Conservation (phyloP, 441 rosid species). For the Geranium incanum region DNA sequence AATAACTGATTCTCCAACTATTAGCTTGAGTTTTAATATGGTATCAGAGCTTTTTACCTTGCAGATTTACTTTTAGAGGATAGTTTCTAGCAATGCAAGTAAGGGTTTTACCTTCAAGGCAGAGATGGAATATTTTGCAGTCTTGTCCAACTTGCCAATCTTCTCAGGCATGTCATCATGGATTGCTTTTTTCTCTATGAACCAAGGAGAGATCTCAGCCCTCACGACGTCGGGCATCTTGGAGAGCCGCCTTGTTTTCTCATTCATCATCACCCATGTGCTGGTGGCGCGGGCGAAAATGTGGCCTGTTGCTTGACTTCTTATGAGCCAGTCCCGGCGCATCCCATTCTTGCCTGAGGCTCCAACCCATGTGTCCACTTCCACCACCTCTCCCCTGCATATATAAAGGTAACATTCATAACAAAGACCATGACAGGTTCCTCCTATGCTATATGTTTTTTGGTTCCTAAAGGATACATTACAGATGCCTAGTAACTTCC, state of each 20-base stretch:
- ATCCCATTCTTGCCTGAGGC: conserved; percentile 71
- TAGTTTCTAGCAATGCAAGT: not conserved
- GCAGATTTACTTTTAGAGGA: not conserved
- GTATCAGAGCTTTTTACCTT: no score
- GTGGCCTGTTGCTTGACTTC: conserved; percentile 59
- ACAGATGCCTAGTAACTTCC: no score
- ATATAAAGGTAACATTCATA: not conserved
- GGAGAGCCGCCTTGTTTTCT: conserved; percentile 56
- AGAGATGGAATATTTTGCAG: conserved; percentile 42
- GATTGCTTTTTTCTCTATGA: conserved; percentile 53
- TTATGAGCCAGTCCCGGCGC: conserved; percentile 59
- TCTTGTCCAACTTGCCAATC: conserved; percentile 44
- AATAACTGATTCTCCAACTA: no score
- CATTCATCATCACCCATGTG: conserved; percentile 75
- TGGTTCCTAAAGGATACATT: no score
- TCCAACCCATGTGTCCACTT: conserved; percentile 73
- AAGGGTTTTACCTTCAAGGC: conserved; percentile 39
- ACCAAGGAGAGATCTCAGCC: conserved; percentile 63
- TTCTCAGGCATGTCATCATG: conserved; percentile 46
- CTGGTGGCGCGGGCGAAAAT: conserved; percentile 57
- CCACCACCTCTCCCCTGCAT: conserved; percentile 63
- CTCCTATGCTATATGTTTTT: no score
- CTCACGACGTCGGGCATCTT: conserved; percentile 68
- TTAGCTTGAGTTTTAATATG: no score
- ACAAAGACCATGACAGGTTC: no score